Evolutionary conservation across 1,284 basidiomycete species (phyloP).

Genomic region (Leccinum pachyderme): DNA sequence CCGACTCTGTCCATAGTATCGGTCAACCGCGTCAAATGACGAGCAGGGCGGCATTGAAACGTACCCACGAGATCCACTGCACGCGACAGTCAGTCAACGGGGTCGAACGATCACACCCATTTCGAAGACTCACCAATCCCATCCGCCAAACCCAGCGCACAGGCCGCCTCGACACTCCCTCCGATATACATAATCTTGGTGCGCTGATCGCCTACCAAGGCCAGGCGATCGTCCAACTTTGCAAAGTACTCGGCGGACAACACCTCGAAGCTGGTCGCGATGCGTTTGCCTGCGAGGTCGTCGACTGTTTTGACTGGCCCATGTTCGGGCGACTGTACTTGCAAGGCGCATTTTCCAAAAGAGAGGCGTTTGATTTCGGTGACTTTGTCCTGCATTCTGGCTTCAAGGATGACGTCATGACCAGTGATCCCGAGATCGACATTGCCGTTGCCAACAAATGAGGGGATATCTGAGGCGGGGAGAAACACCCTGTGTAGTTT

Average conservation of each 20-base stretch:
- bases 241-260: conserved; percentile 82
- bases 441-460: conserved; percentile 97
- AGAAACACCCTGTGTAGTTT: conserved; percentile 80
- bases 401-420: conserved; percentile 95
- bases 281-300: conserved; percentile 84
- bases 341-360: conserved; percentile 93
- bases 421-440: conserved; percentile 94
- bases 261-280: conserved; percentile 94
- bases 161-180: conserved; percentile 97
- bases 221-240: conserved; percentile 62
- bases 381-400: conserved; percentile 75
- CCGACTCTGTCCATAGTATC: conserved; percentile 71
- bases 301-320: conserved; percentile 71
- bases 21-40: not conserved
- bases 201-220: conserved; percentile 46
- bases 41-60: conserved; percentile 28
- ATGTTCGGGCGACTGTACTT: conserved; percentile 91
- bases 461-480: conserved; percentile 96
- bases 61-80: conserved; percentile 88
- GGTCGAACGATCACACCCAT: not conserved
- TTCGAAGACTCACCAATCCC: conserved; percentile 75
- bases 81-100: conserved; percentile 8
- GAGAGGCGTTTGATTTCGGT: conserved; percentile 83
- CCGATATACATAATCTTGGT: conserved; percentile 96
- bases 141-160: conserved; percentile 93